Base-by-base conservation (phyloP, 371 early-diverging fungal species). In the Globomyces sp. region DNA sequence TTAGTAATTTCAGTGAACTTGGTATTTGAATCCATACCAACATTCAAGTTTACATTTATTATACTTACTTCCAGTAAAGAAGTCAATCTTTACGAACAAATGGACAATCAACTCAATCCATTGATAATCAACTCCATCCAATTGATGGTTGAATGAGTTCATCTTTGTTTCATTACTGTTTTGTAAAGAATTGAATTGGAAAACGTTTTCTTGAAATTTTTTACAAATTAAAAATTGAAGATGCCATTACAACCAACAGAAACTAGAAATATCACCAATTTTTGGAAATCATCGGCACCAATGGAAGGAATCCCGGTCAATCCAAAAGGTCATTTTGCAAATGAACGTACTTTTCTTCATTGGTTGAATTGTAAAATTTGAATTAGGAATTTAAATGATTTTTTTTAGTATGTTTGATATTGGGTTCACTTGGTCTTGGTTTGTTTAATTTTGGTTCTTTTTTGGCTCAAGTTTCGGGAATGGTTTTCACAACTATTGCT, bases 311-410 rank as follows among this genome's bases (percentile, higher is more conserved):
- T 55, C 40, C 55, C 55, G 2, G 40, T 40, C 36, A 55, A 55
- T 13, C 55, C 55, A 55, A 72, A 73, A 42, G 70, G 50, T 39
- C 92, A 91, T 74, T 92, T 96, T 78, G 93, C 96, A 37, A 96
- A 96, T 70, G 96, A 96, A 75, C 82, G 96, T 63, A 96, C 96
- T 0, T 95, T 92, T 70, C 84, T 96, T 65, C 85, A 86, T 41
- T 95, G 96, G 96, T 83, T 94, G 48, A 90, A 91, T 64, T 40
- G 24, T 24, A 24, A 24, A 24, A 24, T 24, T 24, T 24, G 24
- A 24, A 24, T 24, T 24, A 24, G 24, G 24, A 24, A 24, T 24
- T 24, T 24, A 24, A 24, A 24, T 24, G 24, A 24, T 24, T 24
- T 24, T 24, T 24, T 24, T 24, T 24, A 24, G 24, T 73, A 34